A percentile compares a stretch with the other conserved stretches of the same genome.
Evolutionary conservation across 371 early-diverging fungal species (phyloP).

Genomic region (Nematocida major): DNA sequence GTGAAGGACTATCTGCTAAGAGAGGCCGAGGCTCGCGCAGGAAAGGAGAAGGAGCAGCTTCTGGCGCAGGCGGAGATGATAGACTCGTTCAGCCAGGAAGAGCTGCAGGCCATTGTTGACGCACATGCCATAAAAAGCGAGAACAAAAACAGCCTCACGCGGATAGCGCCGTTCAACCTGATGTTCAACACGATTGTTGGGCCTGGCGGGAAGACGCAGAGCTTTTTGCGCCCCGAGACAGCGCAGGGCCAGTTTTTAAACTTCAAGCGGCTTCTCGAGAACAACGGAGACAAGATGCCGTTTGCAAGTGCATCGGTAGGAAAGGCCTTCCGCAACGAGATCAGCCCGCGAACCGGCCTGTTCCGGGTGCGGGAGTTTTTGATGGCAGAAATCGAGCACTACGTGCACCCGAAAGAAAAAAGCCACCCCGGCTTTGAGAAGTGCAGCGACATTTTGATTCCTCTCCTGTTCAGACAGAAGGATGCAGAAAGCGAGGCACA

Average conservation of each 20-base stretch:
- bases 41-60: slow-evolving; percentile 67
- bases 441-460: slow-evolving; percentile 71
- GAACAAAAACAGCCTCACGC: slow-evolving; percentile 69
- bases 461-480: slow-evolving; percentile 68
- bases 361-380: slow-evolving; percentile 95
- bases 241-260: slow-evolving; percentile 99
- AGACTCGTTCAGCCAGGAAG: slow-evolving; percentile 70
- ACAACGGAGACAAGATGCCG: slow-evolving; percentile 93
- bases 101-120: slow-evolving; percentile 76
- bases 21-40: slow-evolving; percentile 73
- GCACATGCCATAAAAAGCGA: slow-evolving; percentile 75
- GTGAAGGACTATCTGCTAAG: slow-evolving; percentile 82
- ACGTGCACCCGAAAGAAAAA: slow-evolving; percentile 86
- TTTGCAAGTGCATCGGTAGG: slow-evolving; percentile 97
- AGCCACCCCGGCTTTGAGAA: slow-evolving; percentile 79
- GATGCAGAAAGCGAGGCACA: slow-evolving; percentile 23
- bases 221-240: slow-evolving; percentile 94
- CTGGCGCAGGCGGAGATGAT: slow-evolving; percentile 61
- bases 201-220: slow-evolving; percentile 75
- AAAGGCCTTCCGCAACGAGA: slow-evolving; percentile 97
- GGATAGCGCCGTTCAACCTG: slow-evolving; percentile 88
- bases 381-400: slow-evolving; percentile 99
- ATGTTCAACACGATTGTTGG: slow-evolving; percentile 97
- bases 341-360: slow-evolving; percentile 89
- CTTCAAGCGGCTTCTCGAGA: slow-evolving; percentile 88